Percentiles rank a stretch among this genome's conserved stretches.
These are phyloP conservation scores for Juglanconis juglandina DNA, from an alignment of 2,329 filamentous ascomycete genomes.

Conservation along the genomic window DNA sequence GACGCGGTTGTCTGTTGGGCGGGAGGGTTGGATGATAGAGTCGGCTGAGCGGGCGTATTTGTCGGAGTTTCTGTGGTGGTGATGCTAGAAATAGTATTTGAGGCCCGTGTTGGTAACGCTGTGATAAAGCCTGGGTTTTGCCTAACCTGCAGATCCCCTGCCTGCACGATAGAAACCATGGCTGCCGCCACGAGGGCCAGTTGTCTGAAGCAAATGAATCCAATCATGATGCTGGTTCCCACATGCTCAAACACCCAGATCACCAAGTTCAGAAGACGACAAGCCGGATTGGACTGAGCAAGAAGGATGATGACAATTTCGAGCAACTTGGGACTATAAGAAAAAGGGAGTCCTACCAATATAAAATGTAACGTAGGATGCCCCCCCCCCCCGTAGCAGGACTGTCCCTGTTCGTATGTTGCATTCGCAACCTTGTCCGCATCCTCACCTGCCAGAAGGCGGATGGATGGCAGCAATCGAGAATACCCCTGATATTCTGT, in stretches of 20 bases:
- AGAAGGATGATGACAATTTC: neutral
- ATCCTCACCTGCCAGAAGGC: too few relatives aligned
- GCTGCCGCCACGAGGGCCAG: neutral
- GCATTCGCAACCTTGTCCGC: too few relatives aligned
- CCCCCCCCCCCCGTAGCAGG: too few relatives aligned
- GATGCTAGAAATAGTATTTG: neutral
- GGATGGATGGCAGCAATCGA: too few relatives aligned
- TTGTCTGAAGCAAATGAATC: neutral
- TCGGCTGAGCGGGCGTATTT: neutral
- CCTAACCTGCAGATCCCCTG: neutral
- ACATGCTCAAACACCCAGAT: neutral
- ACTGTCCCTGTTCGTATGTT: too few relatives aligned
- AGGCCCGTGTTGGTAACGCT: slow-evolving; percentile 1
- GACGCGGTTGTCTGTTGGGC: neutral
- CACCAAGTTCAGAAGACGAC: too few relatives aligned
- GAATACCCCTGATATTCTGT: too few relatives aligned
- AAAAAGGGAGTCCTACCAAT: too few relatives aligned
- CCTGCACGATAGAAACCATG: neutral
- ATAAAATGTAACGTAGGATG: too few relatives aligned
- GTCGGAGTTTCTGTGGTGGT: neutral
- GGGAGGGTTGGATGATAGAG: neutral
- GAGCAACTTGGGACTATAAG: neutral
- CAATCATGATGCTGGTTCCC: neutral
- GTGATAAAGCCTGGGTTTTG: slow-evolving; percentile 11
- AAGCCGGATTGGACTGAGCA: neutral